Evolutionary conservation across 2,329 filamentous ascomycete genomes (phyloP).

Genomic region (Alternaria novae-zelandiae): DNA sequence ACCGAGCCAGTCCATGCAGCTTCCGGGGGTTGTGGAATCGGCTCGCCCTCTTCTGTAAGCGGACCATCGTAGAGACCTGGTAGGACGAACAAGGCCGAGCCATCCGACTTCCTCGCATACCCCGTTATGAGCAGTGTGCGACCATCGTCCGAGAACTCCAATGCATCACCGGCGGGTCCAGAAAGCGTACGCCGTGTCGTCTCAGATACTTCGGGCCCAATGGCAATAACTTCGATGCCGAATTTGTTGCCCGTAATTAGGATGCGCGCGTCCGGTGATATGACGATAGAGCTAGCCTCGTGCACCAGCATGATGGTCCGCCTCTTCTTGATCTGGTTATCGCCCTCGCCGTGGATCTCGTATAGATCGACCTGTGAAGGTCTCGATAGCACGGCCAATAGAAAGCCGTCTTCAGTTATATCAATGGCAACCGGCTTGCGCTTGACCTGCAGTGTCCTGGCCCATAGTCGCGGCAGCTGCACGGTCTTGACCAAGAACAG

Average conservation of each 20-base stretch:
- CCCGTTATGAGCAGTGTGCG: conserved; percentile 49
- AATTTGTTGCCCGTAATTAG: conserved; percentile 85
- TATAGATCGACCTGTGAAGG: conserved; percentile 90
- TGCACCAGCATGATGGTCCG: conserved; percentile 80
- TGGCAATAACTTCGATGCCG: conserved; percentile 84
- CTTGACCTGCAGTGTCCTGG: conserved; percentile 46
- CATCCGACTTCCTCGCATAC: conserved; percentile 44
- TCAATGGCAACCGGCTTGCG: conserved; percentile 65
- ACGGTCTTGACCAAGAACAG: conserved; percentile 48
- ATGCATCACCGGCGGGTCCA: conserved; percentile 44
- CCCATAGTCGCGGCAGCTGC: conserved; percentile 45
- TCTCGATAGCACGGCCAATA: conserved; percentile 79
- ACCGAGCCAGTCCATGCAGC: conserved; percentile 49
- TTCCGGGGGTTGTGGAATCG: conserved; percentile 45
- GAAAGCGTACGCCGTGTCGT: conserved; percentile 45
- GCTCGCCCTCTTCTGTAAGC: conserved; percentile 49
- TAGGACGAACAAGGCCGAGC: conserved; percentile 48
- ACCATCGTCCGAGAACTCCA: conserved; percentile 50
- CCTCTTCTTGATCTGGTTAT: conserved; percentile 67
- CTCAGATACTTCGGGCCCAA: conserved; percentile 64
- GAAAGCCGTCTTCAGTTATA: conserved; percentile 76
- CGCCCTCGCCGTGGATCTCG: conserved; percentile 59
- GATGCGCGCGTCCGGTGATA: conserved; percentile 82
- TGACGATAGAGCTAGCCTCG: conserved; percentile 75
- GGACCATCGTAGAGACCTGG: conserved; percentile 49